Evolutionary conservation across 2,329 filamentous ascomycete genomes (phyloP).

Genomic region (Daldinia sp.): DNA sequence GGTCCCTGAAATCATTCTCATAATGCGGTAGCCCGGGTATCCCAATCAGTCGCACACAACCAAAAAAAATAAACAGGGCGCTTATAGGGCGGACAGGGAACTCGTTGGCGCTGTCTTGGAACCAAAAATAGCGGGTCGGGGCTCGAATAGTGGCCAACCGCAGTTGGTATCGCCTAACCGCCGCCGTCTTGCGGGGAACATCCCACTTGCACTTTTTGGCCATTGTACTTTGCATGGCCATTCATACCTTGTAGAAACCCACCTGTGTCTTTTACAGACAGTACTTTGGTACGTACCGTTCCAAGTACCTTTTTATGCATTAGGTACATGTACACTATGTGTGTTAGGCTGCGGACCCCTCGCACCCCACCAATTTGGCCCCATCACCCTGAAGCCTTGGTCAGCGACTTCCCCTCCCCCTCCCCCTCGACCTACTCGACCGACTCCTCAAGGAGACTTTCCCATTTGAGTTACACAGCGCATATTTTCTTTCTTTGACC

Average conservation of each 20-base stretch:
- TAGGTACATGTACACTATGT: background rate
- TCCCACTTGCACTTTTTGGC: background rate
- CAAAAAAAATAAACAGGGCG: slow-evolving; percentile 2
- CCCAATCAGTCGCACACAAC: background rate
- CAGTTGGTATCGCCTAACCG: slow-evolving; percentile 24
- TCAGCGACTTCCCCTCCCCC: slow-evolving; percentile 31
- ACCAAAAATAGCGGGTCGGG: slow-evolving; percentile 39
- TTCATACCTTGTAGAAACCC: background rate
- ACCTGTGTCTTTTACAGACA: too few relatives aligned
- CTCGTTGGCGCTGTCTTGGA: slow-evolving; percentile 28
- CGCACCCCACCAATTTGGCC: slow-evolving; percentile 5
- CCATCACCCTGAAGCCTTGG: slow-evolving; percentile 1
- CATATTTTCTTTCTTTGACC: slow-evolving; percentile 24
- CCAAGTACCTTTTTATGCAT: too few relatives aligned
- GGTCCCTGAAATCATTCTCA: background rate
- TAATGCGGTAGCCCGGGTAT: background rate
- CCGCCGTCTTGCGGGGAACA: slow-evolving; percentile 13
- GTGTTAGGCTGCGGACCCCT: slow-evolving; percentile 2
- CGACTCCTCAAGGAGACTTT: slow-evolving; percentile 8
- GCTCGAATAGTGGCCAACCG: slow-evolving; percentile 42
- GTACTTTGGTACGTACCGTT: too few relatives aligned
- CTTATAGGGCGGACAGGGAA: slow-evolving; percentile 30
- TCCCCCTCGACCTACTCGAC: slow-evolving; percentile 9
- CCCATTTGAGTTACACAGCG: slow-evolving; percentile 32
- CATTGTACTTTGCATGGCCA: background rate